Evolutionary conservation across 1,139 yeast species (phyloP), one percentile per base, ranked within the genome.

Genomic region (Candida freyschussii): DNA sequence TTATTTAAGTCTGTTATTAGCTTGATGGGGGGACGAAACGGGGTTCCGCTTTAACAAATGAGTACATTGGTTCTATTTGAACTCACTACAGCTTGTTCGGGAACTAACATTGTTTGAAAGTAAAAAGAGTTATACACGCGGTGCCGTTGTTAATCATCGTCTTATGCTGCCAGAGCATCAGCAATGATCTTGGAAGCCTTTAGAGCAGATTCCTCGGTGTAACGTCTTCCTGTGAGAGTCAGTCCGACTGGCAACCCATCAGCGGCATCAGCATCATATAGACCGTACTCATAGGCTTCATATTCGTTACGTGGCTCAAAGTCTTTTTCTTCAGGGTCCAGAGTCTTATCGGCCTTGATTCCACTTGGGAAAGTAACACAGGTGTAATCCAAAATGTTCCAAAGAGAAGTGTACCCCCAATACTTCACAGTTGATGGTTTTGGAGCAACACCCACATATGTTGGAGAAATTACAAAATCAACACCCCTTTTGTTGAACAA

Each of bases 401-500:
- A 81, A 43, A 80, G 68, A 1, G 84, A 58, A 9, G 87, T 79
- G 60, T 80, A 81, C 4, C 86, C 80, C 91, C 93, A 81, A 57
- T 79, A 78, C 53, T 70, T 73, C 10, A 81, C 71, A 33, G 72
- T 69, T 29, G 73, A 78, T 13, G 78, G 75, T 32, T 67, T 71
- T 17, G 89, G 86, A 6, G 93, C 87, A 35, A 78, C 81, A 40
- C 82, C 82, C 37, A 72, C 73, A 52, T 78, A 78, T 6, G 77
- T 68, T 32, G 94, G 93, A 33, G 80, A 67, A 33, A 84, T 60
- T 36, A 83, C 67, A 47, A 78, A 75, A 49, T 83, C 93, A 30
- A 82, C 71, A 30, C 74, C 72, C 45, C 77, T 67, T 15, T 68
- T 56, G 38, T 71, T 62, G 52, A 78, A 63, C 50, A 59, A 70